These are phyloP conservation scores for Phyllosticta paracitricarpa DNA, from an alignment of 2,329 filamentous ascomycete genomes.

Conservation along the genomic window DNA sequence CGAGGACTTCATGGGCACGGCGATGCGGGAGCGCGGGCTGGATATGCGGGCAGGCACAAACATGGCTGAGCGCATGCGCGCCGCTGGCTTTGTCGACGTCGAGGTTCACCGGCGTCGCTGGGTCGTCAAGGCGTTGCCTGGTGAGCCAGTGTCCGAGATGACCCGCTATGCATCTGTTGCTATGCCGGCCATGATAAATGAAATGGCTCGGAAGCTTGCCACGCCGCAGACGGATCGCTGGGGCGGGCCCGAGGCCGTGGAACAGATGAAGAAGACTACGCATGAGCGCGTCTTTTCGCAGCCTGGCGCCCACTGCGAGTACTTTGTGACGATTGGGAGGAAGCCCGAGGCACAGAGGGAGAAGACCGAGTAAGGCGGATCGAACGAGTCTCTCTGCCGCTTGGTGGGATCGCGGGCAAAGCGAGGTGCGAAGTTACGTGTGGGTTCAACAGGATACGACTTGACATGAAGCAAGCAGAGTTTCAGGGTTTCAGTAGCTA, in stretches of 20 bases:
- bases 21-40: constrained; percentile 1
- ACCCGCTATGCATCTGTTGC: not conserved
- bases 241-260: not conserved
- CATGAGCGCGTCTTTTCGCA: not conserved
- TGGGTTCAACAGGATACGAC: too few species aligned
- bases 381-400: not conserved
- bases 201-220: not conserved
- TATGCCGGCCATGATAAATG: not conserved
- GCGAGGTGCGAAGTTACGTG: too few species aligned
- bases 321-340: not conserved
- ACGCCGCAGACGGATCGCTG: not conserved
- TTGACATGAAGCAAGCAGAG: too few species aligned
- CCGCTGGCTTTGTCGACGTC: constrained; percentile 14
- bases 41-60: not conserved
- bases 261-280: not conserved
- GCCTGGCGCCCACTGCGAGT: not conserved
- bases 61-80: constrained; percentile 16
- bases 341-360: not conserved
- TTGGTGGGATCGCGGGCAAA: not conserved
- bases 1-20: constrained; percentile 3
- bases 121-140: not conserved
- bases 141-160: not conserved
- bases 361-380: not conserved
- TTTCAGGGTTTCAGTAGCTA: too few species aligned
- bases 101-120: constrained; percentile 1